These are phyloP conservation scores for Metschnikowia orientalis DNA, from an alignment of 805 yeast species.

Conservation along the genomic window DNA sequence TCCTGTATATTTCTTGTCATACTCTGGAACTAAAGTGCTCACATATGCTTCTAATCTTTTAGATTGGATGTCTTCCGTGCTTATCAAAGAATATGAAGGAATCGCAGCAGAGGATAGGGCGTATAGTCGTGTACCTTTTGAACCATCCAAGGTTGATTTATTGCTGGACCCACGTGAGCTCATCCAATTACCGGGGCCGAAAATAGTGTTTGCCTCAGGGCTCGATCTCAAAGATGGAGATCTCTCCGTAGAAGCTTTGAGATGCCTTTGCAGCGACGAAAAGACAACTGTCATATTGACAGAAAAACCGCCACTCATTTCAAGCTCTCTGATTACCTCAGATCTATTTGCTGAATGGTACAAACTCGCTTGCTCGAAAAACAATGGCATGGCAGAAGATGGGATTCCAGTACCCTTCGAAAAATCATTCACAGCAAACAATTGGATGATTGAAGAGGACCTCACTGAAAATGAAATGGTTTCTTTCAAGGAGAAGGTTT, in stretches of 20 bases:
- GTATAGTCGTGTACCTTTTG: conserved; percentile 64
- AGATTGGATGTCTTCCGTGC: conserved; percentile 92
- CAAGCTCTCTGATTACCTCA: conserved; percentile 42
- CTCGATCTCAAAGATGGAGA: conserved; percentile 62
- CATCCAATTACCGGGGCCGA: conserved; percentile 56
- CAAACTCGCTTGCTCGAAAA: conserved; percentile 30
- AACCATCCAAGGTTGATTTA: conserved; percentile 55
- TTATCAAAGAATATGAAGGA: conserved; percentile 79
- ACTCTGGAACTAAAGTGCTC: conserved; percentile 71
- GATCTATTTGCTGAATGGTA: conserved; percentile 55
- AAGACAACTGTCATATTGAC: conserved; percentile 72
- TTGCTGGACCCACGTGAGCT: conserved; percentile 56
- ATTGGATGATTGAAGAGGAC: conserved; percentile 46
- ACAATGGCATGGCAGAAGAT: conserved; percentile 46
- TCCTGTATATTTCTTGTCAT: conserved; percentile 74
- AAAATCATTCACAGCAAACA: conserved; percentile 36
- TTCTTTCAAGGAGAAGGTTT: conserved; percentile 44
- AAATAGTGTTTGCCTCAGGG: conserved; percentile 76
- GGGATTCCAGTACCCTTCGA: conserved; percentile 57
- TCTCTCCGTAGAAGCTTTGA: conserved; percentile 48
- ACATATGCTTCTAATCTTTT: conserved; percentile 83
- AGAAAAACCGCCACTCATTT: conserved; percentile 43
- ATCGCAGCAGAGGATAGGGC: conserved; percentile 19
- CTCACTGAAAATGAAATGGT: conserved; percentile 49
- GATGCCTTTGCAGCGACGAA: conserved; percentile 56